Conservation (phyloP, 1,284 basidiomycete species). For the Pseudozyma flocculosa region DNA sequence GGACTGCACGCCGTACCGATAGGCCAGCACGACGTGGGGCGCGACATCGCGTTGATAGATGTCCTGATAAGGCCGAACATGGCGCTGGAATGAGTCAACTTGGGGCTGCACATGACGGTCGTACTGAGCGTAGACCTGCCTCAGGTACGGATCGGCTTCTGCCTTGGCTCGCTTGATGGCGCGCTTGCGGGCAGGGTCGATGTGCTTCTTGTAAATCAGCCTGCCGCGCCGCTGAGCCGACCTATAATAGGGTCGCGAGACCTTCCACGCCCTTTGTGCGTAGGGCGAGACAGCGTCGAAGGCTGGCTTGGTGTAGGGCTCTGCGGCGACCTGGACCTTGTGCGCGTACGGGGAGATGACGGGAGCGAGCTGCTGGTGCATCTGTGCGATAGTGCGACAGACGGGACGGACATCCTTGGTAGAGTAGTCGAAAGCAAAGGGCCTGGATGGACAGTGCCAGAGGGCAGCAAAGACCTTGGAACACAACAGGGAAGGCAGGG, state of each 20-base stretch:
- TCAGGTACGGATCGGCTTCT: slow-evolving; percentile 44
- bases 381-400: slow-evolving; percentile 47
- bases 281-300: slow-evolving; percentile 32
- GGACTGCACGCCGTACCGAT: slow-evolving; percentile 29
- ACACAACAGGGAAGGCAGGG: slow-evolving; percentile 7
- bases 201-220: slow-evolving; percentile 42
- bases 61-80: slow-evolving; percentile 49
- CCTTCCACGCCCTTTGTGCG: slow-evolving; percentile 27
- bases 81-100: slow-evolving; percentile 35
- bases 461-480: slow-evolving; percentile 34
- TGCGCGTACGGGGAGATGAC: slow-evolving; percentile 34
- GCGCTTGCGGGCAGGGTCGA: slow-evolving; percentile 42
- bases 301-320: slow-evolving; percentile 51
- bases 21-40: slow-evolving; percentile 45
- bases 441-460: slow-evolving; percentile 47
- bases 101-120: slow-evolving; percentile 48
- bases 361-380: slow-evolving; percentile 41
- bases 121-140: slow-evolving; percentile 40
- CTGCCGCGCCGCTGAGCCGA: slow-evolving; percentile 32
- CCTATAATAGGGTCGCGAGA: slow-evolving; percentile 32
- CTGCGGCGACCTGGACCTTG: slow-evolving; percentile 21
- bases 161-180: slow-evolving; percentile 37
- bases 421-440: slow-evolving; percentile 48
- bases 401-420: slow-evolving; percentile 40
- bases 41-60: slow-evolving; percentile 54